phyloP scores from a whole-genome alignment of 2,329 filamentous ascomycete genomes.

The Monilinia laxa region DNA sequence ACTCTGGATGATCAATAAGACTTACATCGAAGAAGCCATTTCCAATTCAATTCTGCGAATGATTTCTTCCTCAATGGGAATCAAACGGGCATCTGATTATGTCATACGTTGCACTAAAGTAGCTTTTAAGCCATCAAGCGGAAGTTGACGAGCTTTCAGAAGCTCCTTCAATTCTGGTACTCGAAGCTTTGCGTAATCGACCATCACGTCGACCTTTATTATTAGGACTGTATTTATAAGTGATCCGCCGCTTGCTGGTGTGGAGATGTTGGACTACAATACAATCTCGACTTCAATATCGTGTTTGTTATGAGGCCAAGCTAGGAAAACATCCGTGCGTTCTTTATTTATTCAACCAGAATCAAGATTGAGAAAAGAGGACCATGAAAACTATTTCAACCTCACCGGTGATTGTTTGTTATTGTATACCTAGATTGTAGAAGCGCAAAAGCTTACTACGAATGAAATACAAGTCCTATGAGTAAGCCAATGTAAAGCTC shows the following conservation, averaged over 20 bases:
- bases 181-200: slow-evolving; percentile 12
- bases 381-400: too few relatives aligned
- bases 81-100: slow-evolving; percentile 2
- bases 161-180: slow-evolving; percentile 7
- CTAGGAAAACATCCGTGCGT: background rate
- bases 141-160: slow-evolving; percentile 7
- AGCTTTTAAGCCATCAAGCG: background rate
- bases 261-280: background rate
- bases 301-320: background rate
- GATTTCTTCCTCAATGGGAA: background rate
- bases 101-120: background rate
- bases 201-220: background rate
- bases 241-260: background rate
- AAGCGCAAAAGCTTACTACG: too few relatives aligned
- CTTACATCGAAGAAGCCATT: background rate
- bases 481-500: too few relatives aligned
- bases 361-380: too few relatives aligned
- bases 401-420: too few relatives aligned
- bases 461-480: too few relatives aligned
- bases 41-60: too few relatives aligned
- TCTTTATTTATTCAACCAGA: background rate
- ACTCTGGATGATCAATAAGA: background rate
- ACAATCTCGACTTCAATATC: background rate
- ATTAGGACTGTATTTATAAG: background rate
- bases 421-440: too few relatives aligned